Base-by-base conservation (phyloP, 2,329 filamentous ascomycete species). In the Ophiocordyceps polyrhachis-furcata region DNA sequence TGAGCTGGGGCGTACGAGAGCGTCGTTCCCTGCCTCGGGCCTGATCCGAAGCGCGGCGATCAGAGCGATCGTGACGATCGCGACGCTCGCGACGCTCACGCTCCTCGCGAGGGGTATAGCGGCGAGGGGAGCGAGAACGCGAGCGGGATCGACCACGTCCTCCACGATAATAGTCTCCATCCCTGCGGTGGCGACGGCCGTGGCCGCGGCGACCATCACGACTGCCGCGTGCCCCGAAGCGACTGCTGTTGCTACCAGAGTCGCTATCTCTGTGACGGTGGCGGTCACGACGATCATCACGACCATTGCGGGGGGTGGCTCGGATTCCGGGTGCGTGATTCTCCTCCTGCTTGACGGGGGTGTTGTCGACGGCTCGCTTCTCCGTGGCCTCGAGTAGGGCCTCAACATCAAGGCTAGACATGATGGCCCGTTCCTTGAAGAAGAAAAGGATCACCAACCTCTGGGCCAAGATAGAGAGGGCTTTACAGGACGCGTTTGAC, bases 321-420 rank as follows among this genome's bases (percentile, higher is more conserved):
- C 41, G 35, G n/a, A 28, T 20, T 21, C 13, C 43, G 20, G 35
- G 32, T 3, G 17, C 15, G 20, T 41, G 41, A 19, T 41, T 17
- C 50, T 76, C 74, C 52, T 67, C 58, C 47, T 64, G 60, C 50
- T 61, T 53, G 54, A 64, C 65, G 49, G 55, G 58, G 48, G 68
- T 67, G 55, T 68, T 67, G 45, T 72, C 66, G 45, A 67, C 65
- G 48, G 68, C 64, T 52, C 71, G 69, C 59, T 78, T 79, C 44
- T 83, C 84, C 50, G 83, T 85, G 44, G 83, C 84, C 64, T 94
- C 87, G 53, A 95, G 78, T 51, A 95, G 74, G 52, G 86, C 85
- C 70, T 95, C 88, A 55, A 95, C 85, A 59, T 93, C 86, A 53
- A 72, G 59, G 46, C 62, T 66, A 44, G 67, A 62, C 68, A 73